These are phyloP conservation scores for Hemisphaericaspora subhashii DNA, from an alignment of 1,139 yeast species.

Conservation along the genomic window DNA sequence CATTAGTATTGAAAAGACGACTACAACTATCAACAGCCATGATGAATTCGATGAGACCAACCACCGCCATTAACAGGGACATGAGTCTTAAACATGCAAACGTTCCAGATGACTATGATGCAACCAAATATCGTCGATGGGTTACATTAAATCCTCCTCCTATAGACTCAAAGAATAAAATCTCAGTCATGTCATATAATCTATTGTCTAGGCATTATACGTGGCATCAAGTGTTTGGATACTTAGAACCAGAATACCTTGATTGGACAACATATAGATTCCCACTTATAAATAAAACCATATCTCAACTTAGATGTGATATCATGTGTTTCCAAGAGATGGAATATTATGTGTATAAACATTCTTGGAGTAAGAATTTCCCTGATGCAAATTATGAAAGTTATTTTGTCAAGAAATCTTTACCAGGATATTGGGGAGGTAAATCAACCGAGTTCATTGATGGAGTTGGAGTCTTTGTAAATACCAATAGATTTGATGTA, in stretches of 20 bases:
- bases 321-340: slow-evolving; percentile 64
- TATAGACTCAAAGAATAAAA: slow-evolving; percentile 6
- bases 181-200: slow-evolving; percentile 50
- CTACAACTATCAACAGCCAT: slow-evolving; percentile 10
- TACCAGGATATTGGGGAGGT: slow-evolving; percentile 51
- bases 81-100: slow-evolving; percentile 3
- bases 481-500: slow-evolving; percentile 44
- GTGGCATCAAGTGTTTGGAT: slow-evolving; percentile 56
- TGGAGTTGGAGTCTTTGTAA: slow-evolving; percentile 57
- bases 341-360: slow-evolving; percentile 47
- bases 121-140: slow-evolving; percentile 26
- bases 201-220: slow-evolving; percentile 55
- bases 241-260: slow-evolving; percentile 44
- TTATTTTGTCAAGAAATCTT: slow-evolving; percentile 46
- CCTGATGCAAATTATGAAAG: slow-evolving; percentile 40
- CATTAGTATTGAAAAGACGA: not conserved
- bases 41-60: slow-evolving; percentile 6
- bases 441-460: slow-evolving; percentile 47
- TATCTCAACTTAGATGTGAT: slow-evolving; percentile 46
- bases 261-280: slow-evolving; percentile 49
- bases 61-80: slow-evolving; percentile 2
- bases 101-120: slow-evolving; percentile 19
- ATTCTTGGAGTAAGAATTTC: slow-evolving; percentile 39
- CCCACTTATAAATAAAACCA: slow-evolving; percentile 38
- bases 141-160: slow-evolving; percentile 12